phyloP scores from a whole-genome alignment of 768 basidiomycete genomes.

The Naematelia aurantialba region DNA sequence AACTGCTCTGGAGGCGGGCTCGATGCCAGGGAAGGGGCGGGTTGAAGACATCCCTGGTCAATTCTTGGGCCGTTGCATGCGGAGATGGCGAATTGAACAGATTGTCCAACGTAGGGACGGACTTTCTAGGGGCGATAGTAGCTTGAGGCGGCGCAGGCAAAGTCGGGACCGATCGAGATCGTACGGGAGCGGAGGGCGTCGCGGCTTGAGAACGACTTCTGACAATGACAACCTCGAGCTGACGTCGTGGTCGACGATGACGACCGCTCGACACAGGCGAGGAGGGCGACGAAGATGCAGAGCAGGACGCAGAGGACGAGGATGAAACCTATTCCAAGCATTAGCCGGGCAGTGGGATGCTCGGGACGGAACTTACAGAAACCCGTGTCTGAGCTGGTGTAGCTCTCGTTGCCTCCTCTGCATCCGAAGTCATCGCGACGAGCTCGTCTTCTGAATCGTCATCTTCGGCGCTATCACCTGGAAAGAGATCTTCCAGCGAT shows the following conservation, averaged over 20 bases:
- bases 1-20: too few species aligned
- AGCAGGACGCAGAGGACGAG: not conserved
- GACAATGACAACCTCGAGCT: not conserved
- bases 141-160: not conserved
- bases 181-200: not conserved
- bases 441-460: constrained; percentile 7
- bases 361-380: too few species aligned
- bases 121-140: not conserved
- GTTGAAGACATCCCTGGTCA: too few species aligned
- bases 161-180: not conserved
- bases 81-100: constrained; percentile 4
- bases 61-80: too few species aligned
- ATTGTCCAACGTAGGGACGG: not conserved
- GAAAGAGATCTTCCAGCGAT: constrained; percentile 5
- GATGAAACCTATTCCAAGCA: not conserved
- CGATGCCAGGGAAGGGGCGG: too few species aligned
- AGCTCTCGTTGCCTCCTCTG: constrained; percentile 7
- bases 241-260: not conserved
- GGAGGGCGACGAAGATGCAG: too few species aligned
- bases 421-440: constrained; percentile 5
- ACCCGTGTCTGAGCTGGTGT: constrained; percentile 3
- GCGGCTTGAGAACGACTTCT: not conserved
- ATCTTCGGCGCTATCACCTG: not conserved
- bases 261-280: too few species aligned
- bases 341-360: not conserved